Evolutionary conservation across 2,329 filamentous ascomycete species (phyloP).

Genomic region (Ceratocystis variospora): DNA sequence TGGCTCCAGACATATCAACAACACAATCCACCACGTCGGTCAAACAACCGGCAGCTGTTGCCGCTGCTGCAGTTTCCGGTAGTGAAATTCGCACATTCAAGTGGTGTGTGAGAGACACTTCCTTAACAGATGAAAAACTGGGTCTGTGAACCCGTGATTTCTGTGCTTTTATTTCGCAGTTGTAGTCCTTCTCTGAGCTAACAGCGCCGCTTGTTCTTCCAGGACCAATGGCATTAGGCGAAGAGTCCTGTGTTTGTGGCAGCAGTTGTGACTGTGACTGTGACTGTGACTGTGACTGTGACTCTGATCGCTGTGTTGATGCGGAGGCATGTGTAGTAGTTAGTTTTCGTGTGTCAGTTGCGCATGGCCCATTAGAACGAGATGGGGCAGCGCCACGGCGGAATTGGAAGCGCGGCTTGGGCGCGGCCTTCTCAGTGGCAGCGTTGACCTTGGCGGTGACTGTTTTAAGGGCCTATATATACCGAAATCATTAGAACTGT

Average conservation of each 20-base stretch:
- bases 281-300: neutral
- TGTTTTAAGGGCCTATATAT: constrained; percentile 55
- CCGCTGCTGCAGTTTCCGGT: constrained; percentile 53
- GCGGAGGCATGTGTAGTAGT: constrained; percentile 30
- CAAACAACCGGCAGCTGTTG: constrained; percentile 59
- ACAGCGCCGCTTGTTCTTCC: neutral
- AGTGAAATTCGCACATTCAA: constrained; percentile 61
- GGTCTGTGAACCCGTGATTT: constrained; percentile 40
- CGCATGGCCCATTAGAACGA: constrained; percentile 29
- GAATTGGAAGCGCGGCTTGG: constrained; percentile 74
- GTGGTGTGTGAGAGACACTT: constrained; percentile 54
- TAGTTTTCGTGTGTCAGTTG: constrained; percentile 25
- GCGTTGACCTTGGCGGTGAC: constrained; percentile 66
- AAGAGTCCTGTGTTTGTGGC: neutral
- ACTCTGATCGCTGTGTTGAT: constrained; percentile 3
- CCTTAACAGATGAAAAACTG: constrained; percentile 47
- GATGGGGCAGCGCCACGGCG: constrained; percentile 30
- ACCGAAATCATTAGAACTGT: neutral
- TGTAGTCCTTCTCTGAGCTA: constrained; percentile 34
- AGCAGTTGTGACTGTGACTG: neutral
- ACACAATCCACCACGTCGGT: constrained; percentile 57
- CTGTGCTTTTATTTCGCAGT: constrained; percentile 38
- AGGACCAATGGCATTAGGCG: constrained; percentile 23
- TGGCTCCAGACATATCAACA: constrained; percentile 64
- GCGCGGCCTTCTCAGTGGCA: constrained; percentile 51